These are phyloP conservation scores for Solanum chilense DNA, from an alignment of 257 asterid genomes.

Conservation along the genomic window DNA sequence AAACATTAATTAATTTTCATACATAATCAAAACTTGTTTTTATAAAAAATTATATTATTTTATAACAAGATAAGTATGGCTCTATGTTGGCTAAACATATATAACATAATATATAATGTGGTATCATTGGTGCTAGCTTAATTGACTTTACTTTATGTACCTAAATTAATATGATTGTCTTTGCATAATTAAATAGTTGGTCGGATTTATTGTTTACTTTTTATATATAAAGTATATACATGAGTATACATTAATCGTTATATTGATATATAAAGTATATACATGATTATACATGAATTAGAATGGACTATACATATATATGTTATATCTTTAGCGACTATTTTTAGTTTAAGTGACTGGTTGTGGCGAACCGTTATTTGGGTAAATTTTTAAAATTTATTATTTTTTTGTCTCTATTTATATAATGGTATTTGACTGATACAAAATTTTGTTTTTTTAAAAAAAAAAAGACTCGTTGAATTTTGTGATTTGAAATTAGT, in stretches of 20 bases:
- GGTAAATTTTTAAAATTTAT: not conserved
- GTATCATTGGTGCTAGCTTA: conserved; percentile 5
- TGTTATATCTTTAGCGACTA: not conserved
- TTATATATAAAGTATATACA: too few relatives aligned
- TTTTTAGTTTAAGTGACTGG: not conserved
- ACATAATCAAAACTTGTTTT: conserved; percentile 36
- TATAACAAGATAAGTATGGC: conserved; percentile 18
- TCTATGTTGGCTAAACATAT: not conserved
- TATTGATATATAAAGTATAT: too few relatives aligned
- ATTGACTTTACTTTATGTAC: not conserved
- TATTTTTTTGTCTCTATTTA: not conserved
- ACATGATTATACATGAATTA: not conserved
- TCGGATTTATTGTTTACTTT: not conserved
- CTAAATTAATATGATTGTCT: not conserved
- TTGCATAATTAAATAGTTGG: not conserved
- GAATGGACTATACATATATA: not conserved
- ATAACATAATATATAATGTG: not conserved
- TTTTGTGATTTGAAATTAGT: not conserved
- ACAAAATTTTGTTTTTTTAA: not conserved
- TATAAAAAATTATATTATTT: conserved; percentile 12
- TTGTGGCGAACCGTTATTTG: not conserved
- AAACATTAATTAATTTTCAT: conserved; percentile 8
- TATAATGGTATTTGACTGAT: not conserved
- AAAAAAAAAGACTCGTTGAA: not conserved
- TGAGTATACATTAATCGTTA: too few relatives aligned